phyloP scores from a whole-genome alignment of 495 filamentous ascomycete genomes.

The Lasiosphaeriaceae sp. region DNA sequence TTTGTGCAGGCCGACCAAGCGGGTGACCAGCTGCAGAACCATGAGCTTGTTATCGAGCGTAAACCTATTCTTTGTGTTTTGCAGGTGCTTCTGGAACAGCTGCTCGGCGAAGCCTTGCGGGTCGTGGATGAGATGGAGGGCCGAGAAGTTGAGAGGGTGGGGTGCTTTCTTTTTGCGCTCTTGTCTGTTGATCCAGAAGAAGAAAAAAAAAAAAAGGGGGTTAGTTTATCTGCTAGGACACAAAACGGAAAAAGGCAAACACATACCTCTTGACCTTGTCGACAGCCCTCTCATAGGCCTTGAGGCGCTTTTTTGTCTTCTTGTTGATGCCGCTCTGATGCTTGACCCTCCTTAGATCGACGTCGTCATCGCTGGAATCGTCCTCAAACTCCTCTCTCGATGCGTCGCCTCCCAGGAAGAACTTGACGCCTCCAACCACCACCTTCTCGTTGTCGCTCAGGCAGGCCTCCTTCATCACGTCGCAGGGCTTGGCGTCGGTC shows the following conservation, averaged over 20 bases:
- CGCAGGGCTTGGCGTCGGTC: constrained; percentile 70
- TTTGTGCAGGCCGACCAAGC: constrained; percentile 90
- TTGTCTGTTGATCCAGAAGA: constrained; percentile 61
- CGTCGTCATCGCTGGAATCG: constrained; percentile 74
- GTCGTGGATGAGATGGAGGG: constrained; percentile 88
- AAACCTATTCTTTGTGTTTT: constrained; percentile 79
- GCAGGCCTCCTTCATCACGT: constrained; percentile 89
- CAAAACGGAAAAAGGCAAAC: no score
- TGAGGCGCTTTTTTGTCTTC: constrained; percentile 83
- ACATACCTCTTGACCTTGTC: constrained; percentile 55
- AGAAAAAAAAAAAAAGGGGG: no score
- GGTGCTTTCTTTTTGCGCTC: constrained; percentile 84
- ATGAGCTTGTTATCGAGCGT: constrained; percentile 87
- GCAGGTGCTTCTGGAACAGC: constrained; percentile 86
- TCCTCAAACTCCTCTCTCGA: constrained; percentile 90
- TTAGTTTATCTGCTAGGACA: no score
- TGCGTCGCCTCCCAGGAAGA: constrained; percentile 94
- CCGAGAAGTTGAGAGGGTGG: constrained; percentile 91
- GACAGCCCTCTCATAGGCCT: constrained; percentile 71
- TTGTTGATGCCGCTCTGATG: constrained; percentile 91
- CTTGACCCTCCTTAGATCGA: constrained; percentile 76
- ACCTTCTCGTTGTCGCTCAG: constrained; percentile 87
- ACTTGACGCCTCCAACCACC: constrained; percentile 76
- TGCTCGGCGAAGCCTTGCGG: constrained; percentile 92
- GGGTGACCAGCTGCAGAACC: constrained; percentile 82